Conservation (phyloP, 1,284 basidiomycete genomes). For the Rhizoctonia solani region DNA sequence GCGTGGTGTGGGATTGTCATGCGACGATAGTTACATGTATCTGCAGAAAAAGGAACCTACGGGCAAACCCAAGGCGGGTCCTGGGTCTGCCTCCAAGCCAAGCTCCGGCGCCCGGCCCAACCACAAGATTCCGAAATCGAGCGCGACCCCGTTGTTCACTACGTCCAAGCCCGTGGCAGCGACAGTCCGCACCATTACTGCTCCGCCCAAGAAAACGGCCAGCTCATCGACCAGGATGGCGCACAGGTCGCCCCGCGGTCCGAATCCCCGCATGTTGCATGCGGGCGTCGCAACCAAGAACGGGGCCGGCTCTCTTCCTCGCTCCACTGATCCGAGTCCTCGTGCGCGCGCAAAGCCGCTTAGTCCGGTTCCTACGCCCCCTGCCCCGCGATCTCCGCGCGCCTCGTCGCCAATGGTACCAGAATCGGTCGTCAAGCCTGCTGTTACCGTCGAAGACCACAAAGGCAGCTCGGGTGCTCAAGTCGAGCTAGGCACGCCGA, state of each 20-base stretch:
- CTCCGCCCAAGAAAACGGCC: constrained; percentile 6
- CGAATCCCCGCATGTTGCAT: not conserved
- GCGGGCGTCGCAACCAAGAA: not conserved
- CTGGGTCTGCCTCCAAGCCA: not conserved
- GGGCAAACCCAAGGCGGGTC: not conserved
- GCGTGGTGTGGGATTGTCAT: too few species aligned
- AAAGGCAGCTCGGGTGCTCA: not conserved
- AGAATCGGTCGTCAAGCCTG: not conserved
- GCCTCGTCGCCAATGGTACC: not conserved
- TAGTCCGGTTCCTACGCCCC: constrained; percentile 18
- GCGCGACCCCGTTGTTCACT: not conserved
- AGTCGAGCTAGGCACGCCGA: constrained; percentile 9
- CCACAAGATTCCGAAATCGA: not conserved
- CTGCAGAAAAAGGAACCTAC: not conserved
- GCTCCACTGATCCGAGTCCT: constrained; percentile 22
- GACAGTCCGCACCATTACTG: constrained; percentile 13
- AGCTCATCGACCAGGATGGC: not conserved
- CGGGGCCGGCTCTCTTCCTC: constrained; percentile 6
- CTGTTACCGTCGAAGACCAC: not conserved
- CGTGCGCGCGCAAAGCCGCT: constrained; percentile 14
- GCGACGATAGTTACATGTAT: not conserved
- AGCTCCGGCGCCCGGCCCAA: not conserved
- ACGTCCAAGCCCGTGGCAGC: constrained; percentile 16
- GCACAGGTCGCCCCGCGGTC: not conserved
- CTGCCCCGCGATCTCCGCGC: constrained; percentile 23